Evolutionary conservation across 2,329 filamentous ascomycete species (phyloP), one percentile per base, ranked within the genome.

Genomic region (Bipolaris sorokiniana): DNA sequence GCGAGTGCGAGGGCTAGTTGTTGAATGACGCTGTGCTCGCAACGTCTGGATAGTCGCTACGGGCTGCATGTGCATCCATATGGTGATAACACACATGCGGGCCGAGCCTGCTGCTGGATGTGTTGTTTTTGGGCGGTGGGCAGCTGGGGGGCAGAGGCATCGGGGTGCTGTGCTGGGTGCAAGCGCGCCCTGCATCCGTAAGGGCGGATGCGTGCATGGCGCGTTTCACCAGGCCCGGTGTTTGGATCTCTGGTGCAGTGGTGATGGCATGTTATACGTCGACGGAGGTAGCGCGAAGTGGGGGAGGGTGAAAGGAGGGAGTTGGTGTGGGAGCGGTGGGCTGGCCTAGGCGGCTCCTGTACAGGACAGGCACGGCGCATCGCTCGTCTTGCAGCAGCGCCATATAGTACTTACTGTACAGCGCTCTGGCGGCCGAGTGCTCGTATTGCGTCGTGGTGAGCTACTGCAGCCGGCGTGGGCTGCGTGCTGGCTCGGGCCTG

Each of bases 141-240:
- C 42, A 28, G 26, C 28, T 3, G 9, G 28, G 28, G 28, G 9
- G 26, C 26, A 26, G 5, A 1, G 6, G 26, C 26, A 13, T 31
- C 56, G 49, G 46, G 55, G 47, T 58, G 51, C 46, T 16, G 38
- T 46, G 57, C n/a, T 38, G 38, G 10, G 65, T 68, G 57, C 59
- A 47, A 65, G 65, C 18, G 22, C 46, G 48, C 47, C 47, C 53
- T 58, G 64, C 62, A 51, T 54, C 40, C 40, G 54, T 26, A 51
- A 47, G 42, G 34, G 60, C 50, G 61, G 52, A 56, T 49, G 56
- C 49, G 38, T 62, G 59, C 61, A 62, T 64, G 60, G 67, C 61
- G 61, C 54, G 67, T 68, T 69, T 66, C 65, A 68, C 45, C n/a
- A 45, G 40, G 26, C 41, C 37, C 22, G 49, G 55, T 20, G 54